Evolutionary conservation across 2,329 filamentous ascomycete genomes (phyloP).

Genomic region (Monosporascus sp.): DNA sequence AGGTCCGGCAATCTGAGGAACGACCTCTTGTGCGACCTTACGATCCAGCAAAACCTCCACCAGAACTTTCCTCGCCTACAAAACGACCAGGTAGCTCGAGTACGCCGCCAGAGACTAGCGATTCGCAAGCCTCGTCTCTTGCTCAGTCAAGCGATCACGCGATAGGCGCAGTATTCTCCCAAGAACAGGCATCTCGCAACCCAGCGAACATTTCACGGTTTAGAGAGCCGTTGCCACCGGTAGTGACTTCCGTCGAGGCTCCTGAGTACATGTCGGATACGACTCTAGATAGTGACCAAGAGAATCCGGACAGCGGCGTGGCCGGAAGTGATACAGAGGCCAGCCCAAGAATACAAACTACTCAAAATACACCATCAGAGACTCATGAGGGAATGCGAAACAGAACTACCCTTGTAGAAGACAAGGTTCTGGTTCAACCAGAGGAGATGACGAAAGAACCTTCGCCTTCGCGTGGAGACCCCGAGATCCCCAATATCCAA

Average conservation of each 20-base stretch:
- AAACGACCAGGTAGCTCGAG: slow-evolving; percentile 18
- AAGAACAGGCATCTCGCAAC: slow-evolving; percentile 49
- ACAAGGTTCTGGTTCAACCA: slow-evolving; percentile 5
- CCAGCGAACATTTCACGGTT: slow-evolving; percentile 52
- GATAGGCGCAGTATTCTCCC: slow-evolving; percentile 49
- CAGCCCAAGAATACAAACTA: slow-evolving; percentile 12
- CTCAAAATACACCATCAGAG: slow-evolving; percentile 15
- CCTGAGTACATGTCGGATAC: slow-evolving; percentile 58
- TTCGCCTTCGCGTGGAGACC: slow-evolving; percentile 23
- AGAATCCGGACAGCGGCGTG: slow-evolving; percentile 14
- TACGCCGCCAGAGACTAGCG: slow-evolving; percentile 15
- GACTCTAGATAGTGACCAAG: slow-evolving; percentile 35
- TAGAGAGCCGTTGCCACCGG: slow-evolving; percentile 62
- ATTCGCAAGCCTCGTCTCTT: slow-evolving; percentile 30
- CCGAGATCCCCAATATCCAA: slow-evolving; percentile 39
- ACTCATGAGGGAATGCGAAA: slow-evolving; percentile 9
- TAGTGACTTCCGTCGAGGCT: slow-evolving; percentile 65
- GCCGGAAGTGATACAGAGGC: slow-evolving; percentile 11
- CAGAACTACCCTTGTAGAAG: slow-evolving; percentile 8
- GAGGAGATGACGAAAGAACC: slow-evolving; percentile 1
- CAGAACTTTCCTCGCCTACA: slow-evolving; percentile 21
- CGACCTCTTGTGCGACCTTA: slow-evolving; percentile 52
- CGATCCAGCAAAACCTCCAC: slow-evolving; percentile 30
- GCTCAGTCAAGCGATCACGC: slow-evolving; percentile 56
- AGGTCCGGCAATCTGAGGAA: slow-evolving; percentile 48